Percentiles rank a stretch among this genome's conserved stretches.
Conservation (phyloP, 2,329 filamentous ascomycete genomes). For the Fusarium sp. region DNA sequence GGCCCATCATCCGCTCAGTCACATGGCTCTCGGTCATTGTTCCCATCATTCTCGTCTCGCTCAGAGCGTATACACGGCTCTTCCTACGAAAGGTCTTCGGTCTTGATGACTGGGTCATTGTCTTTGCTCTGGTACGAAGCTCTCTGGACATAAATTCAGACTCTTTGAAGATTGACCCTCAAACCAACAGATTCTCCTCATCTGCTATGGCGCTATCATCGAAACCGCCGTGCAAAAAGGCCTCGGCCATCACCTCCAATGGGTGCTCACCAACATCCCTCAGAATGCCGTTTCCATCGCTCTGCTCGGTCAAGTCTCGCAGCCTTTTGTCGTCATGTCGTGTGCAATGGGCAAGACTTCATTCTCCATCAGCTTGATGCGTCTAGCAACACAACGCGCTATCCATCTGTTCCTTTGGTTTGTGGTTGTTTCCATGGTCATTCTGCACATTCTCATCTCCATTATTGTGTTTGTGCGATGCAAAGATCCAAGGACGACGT, state of each 20-base stretch:
- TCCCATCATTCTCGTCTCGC: constrained; percentile 14
- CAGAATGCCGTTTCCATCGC: constrained; percentile 22
- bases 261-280: constrained; percentile 9
- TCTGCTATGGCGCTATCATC: constrained; percentile 27
- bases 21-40: constrained; percentile 29
- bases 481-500: constrained; percentile 27
- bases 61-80: constrained; percentile 19
- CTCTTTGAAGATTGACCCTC: background rate
- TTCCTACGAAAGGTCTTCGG: constrained; percentile 34
- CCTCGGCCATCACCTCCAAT: constrained; percentile 26
- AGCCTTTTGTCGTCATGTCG: constrained; percentile 32
- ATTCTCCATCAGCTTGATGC: constrained; percentile 34
- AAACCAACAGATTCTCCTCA: constrained; percentile 20
- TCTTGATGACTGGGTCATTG: constrained; percentile 31
- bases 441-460: constrained; percentile 23
- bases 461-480: constrained; percentile 26
- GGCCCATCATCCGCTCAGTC: constrained; percentile 20
- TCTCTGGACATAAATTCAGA: background rate
- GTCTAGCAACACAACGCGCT: constrained; percentile 17
- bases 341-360: constrained; percentile 31
- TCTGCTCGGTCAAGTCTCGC: constrained; percentile 23
- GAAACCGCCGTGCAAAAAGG: constrained; percentile 25
- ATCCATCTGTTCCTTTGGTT: constrained; percentile 33
- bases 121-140: constrained; percentile 10
- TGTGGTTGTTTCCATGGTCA: constrained; percentile 21